Conservation (phyloP, 352 stramenopile genomes). For the Phytopythium mirpurense region DNA sequence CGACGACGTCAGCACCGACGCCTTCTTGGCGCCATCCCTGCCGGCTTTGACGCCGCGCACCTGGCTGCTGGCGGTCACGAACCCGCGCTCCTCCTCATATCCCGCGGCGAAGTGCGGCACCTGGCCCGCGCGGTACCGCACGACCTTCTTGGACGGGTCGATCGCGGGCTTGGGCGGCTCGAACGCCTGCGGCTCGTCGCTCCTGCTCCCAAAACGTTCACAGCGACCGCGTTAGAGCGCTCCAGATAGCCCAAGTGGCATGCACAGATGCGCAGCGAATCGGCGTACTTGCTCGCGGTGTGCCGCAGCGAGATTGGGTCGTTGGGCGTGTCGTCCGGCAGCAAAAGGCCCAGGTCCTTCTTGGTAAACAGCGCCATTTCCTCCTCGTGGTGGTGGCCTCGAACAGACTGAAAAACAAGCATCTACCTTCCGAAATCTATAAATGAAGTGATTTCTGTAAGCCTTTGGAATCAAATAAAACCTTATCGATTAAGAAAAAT, state of each 20-base stretch:
- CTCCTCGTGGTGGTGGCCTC: neutral
- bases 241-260: neutral
- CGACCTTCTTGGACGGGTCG: constrained; percentile 74
- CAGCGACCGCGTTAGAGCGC: neutral
- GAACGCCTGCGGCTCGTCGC: constrained; percentile 68
- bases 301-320: constrained; percentile 78
- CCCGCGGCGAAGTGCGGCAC: constrained; percentile 69
- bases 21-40: constrained; percentile 14
- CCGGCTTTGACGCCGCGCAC: constrained; percentile 32
- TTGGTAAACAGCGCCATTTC: constrained; percentile 84
- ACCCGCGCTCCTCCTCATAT: constrained; percentile 75
- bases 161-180: constrained; percentile 76
- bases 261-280: neutral
- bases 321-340: constrained; percentile 74
- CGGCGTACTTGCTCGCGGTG: constrained; percentile 48
- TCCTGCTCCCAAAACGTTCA: constrained; percentile 8
- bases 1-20: constrained; percentile 7
- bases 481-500: no score
- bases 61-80: constrained; percentile 64
- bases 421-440: no score
- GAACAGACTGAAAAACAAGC: no score
- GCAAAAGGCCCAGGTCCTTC: constrained; percentile 77
- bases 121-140: constrained; percentile 78
- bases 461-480: no score
- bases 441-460: no score